A percentile compares a stretch with the other conserved stretches of the same genome.
Conservation (phyloP, 2,329 filamentous ascomycete genomes). For the Talaromyces amestolkiae region DNA sequence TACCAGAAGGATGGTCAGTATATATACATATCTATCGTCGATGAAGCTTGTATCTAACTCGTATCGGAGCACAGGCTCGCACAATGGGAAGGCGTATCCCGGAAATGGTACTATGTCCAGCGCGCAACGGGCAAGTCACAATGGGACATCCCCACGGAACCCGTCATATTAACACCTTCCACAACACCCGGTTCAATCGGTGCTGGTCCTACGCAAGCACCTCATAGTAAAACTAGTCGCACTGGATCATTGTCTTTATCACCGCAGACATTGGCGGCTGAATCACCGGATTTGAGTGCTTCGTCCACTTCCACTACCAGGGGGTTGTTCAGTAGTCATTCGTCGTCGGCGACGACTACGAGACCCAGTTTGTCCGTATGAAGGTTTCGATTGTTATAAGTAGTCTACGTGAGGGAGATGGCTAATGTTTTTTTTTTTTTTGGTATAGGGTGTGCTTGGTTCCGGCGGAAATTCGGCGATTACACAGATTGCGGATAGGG, state of each 20-base stretch:
- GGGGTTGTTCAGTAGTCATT: constrained; percentile 10
- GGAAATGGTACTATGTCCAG: constrained; percentile 42
- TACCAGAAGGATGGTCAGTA: constrained; percentile 42
- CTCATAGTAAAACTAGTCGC: constrained; percentile 11
- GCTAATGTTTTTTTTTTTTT: constrained; percentile 24
- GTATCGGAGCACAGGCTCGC: constrained; percentile 31
- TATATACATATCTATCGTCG: constrained; percentile 5
- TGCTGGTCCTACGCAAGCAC: constrained; percentile 28
- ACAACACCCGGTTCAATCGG: constrained; percentile 32
- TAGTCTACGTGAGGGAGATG: constrained; percentile 5
- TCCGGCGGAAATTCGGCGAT: constrained; percentile 17
- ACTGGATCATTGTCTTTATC: constrained; percentile 27
- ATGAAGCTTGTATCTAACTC: not conserved
- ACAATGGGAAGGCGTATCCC: constrained; percentile 39
- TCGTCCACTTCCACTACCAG: not conserved
- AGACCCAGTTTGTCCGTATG: constrained; percentile 30
- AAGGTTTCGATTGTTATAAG: constrained; percentile 21
- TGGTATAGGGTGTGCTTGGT: constrained; percentile 18
- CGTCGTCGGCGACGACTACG: constrained; percentile 10
- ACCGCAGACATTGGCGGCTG: constrained; percentile 18
- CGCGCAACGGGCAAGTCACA: constrained; percentile 39
- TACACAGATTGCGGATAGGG: constrained; percentile 21
- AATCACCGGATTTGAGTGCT: constrained; percentile 6
- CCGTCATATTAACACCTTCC: constrained; percentile 37
- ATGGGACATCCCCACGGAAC: constrained; percentile 43